Evolutionary conservation across 2,329 filamentous ascomycete genomes (phyloP), one percentile per base, ranked within the genome.

Genomic region (Ophiocordyceps camponoti-floridani): DNA sequence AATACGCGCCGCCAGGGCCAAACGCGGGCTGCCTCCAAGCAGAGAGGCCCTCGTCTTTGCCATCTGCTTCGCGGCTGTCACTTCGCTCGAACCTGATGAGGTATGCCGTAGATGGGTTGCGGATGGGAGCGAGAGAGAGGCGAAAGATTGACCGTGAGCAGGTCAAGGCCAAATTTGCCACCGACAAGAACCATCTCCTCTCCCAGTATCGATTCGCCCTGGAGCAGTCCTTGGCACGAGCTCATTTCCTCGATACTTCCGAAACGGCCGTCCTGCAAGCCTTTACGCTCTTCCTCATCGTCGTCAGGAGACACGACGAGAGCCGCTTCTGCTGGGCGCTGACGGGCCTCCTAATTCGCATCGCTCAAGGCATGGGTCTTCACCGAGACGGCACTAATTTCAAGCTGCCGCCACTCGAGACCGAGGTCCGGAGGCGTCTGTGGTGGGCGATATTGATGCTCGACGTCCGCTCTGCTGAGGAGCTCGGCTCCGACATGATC

Each of bases 21-120:
- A 77, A 16, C 68, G 75, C 40, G 73, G 66, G 30, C 65, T 86
- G 1, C 68, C 65, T 0, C 67, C 72, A 1, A 64, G 63, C 0
- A 62, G 77, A 6, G 76, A 82, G 53, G 76, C 77, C 1, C 58
- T 84, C 11, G 67, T 81, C 53, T 83, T 83, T 53, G 61, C 75
- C 46, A 68, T 79, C 28, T 79, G 78, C 52, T 76, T 71, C 43
- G 66, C 67, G 2, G 71, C 74, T 4, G 66, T 78, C 23, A 71
- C 68, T 4, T 77, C 73, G 0, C 65, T 82, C 45, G 72, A 75
- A 31, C 67, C 75, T n/a, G 67, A 72, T 1, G 73, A 77, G 61
- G 78, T 75, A 53, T 51, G 49, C 46, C 27, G 6, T 4, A 30
- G 9, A 30, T 30, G 28, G 4, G 2, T 3, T 30, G 7, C 7